Evolutionary conservation across 2,329 filamentous ascomycete species (phyloP).

Genomic region (Epichloe elymi): DNA sequence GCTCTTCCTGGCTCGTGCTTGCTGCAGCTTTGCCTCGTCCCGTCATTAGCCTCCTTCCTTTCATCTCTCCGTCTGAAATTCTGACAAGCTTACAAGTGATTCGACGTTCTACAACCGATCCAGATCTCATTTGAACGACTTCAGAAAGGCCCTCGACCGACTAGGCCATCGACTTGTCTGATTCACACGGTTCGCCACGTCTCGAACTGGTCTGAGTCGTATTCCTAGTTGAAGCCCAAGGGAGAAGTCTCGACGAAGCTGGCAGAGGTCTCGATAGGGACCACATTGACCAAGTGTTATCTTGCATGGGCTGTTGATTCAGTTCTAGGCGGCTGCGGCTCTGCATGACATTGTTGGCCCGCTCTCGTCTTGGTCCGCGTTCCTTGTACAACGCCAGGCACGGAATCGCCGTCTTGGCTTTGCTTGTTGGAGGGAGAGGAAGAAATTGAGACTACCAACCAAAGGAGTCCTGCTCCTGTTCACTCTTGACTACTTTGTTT

Average conservation of each 20-base stretch:
- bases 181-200: background rate
- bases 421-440: constrained; percentile 5
- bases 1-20: constrained; percentile 1
- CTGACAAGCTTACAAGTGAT: background rate
- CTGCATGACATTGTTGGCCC: background rate
- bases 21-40: background rate
- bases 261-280: background rate
- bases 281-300: background rate
- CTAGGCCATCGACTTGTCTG: background rate
- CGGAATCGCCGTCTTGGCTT: constrained; percentile 1
- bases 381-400: constrained; percentile 4
- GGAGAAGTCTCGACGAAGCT: background rate
- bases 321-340: background rate
- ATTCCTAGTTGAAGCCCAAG: background rate
- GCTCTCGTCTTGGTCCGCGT: constrained; percentile 3
- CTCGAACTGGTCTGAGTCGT: background rate
- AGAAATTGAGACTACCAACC: constrained; percentile 4
- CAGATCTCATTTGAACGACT: background rate
- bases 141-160: too few relatives aligned
- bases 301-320: constrained; percentile 2
- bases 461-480: constrained; percentile 2
- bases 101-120: background rate
- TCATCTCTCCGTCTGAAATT: background rate
- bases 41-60: background rate
- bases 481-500: constrained; percentile 4